Evolutionary conservation across 441 rosid species (phyloP).

Genomic region (Viola pubescens): DNA sequence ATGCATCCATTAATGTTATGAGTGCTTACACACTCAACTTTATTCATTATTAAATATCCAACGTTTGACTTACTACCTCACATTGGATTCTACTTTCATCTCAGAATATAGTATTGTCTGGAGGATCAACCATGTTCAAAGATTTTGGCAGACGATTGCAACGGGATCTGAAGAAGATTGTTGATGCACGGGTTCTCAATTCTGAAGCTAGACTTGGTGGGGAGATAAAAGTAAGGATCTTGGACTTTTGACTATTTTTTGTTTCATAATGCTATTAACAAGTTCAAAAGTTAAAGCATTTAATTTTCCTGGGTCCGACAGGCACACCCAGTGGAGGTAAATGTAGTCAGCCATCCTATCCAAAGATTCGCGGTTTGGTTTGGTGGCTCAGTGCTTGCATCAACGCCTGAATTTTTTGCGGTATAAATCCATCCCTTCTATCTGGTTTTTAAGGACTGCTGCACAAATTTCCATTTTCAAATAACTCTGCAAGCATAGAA

Average conservation of each 20-base stretch:
- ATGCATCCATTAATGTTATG: too few relatives aligned
- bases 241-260: neutral
- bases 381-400: slow-evolving; percentile 98
- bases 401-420: slow-evolving; percentile 93
- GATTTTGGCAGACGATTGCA: slow-evolving; percentile 98
- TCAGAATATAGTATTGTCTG: slow-evolving; percentile 96
- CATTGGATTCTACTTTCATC: slow-evolving; percentile 13
- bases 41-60: too few relatives aligned
- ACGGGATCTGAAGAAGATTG: slow-evolving; percentile 94
- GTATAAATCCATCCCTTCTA: slow-evolving; percentile 31
- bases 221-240: slow-evolving; percentile 51
- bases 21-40: too few relatives aligned
- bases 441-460: neutral
- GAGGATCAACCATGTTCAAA: slow-evolving; percentile 99
- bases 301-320: slow-evolving; percentile 21
- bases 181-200: slow-evolving; percentile 84
- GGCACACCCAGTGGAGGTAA: slow-evolving; percentile 95
- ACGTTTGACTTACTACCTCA: neutral
- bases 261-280: slow-evolving; percentile 1
- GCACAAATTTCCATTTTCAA: neutral
- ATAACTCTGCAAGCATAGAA: slow-evolving; percentile 1
- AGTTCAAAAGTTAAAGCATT: slow-evolving; percentile 12
- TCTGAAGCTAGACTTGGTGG: slow-evolving; percentile 76
- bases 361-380: slow-evolving; percentile 99
- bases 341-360: slow-evolving; percentile 94